Evolutionary conservation across 768 basidiomycete genomes (phyloP), one percentile per base, ranked within the genome.

Genomic region (Pilatotrama ljubarskyi): DNA sequence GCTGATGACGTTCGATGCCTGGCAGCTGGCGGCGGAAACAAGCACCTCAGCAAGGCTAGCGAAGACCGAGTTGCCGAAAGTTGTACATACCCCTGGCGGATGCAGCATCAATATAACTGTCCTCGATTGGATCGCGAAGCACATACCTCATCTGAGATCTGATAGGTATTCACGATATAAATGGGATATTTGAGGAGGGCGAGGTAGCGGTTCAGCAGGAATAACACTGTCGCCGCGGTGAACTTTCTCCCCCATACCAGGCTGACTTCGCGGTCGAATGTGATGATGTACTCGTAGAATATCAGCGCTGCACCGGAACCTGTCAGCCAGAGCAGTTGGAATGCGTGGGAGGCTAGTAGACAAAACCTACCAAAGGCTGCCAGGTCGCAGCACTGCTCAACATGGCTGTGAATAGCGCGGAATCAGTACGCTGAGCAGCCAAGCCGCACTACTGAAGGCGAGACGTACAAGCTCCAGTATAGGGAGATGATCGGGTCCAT

Each of bases 241-340:
- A 50, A 22, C 48, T 55, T 61, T 48, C 42, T 61, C 6, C 38
- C 18, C 60, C 60, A 61, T 25, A 61, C 35, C 17, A 55, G 40
- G 14, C 32, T 26, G 20, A 51, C 36, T 20, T 62, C 61, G 9
- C 56, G 38, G 3, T 50, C 42, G 14, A 62, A 13, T 3, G 61
- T 62, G 17, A 57, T 49, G 15, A 24, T 9, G 42, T 62, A 52
- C 22, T 62, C 61, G 49, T 57, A 62, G 37, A 51, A 48, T 1
- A 62, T 43, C 15, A 62, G 55, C 1, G 49, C 61, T 62, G 43
- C 4, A 15, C 0, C 6, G 8, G 35, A 40, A 22, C 25, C 32
- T 32, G 29, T 32, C 29, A 32, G 29, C 10, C n/a, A n/a, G 29
- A 10, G 5, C 29, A 32, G 5, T 32, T 32, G 29, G 29, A 32